A percentile compares a stretch with the other conserved stretches of the same genome.
Evolutionary conservation across 495 filamentous ascomycete genomes (phyloP).

Genomic region (Paragyromitra xinjiangensis): DNA sequence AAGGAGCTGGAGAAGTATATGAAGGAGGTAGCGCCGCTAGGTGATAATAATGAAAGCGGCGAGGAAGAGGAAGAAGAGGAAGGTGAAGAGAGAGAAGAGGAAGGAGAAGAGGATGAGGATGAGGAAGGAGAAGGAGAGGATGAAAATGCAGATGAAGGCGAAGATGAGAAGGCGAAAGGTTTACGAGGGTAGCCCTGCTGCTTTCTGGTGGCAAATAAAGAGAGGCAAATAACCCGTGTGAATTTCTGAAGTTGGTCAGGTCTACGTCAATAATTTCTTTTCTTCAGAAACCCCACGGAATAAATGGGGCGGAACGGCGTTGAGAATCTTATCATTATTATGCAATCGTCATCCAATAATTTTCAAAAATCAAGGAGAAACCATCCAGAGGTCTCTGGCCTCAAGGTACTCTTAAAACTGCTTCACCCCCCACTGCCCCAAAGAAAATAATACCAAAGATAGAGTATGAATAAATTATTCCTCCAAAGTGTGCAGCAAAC

Average conservation of each 20-base stretch:
- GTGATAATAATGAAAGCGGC: slow-evolving; percentile 63
- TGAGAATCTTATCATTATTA: not conserved
- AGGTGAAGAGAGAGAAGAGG: slow-evolving; percentile 57
- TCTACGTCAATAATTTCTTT: not conserved
- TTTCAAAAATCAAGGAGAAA: not conserved
- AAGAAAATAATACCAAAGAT: not conserved
- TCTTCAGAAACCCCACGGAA: not conserved
- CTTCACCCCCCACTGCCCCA: not conserved
- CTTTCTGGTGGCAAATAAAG: not conserved
- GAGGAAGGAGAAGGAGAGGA: slow-evolving; percentile 52
- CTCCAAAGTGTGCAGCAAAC: not conserved
- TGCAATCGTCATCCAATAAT: too few species aligned
- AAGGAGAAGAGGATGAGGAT: slow-evolving; percentile 57
- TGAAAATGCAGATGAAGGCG: slow-evolving; percentile 46
- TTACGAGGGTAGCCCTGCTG: slow-evolving; percentile 10
- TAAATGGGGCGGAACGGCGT: not conserved
- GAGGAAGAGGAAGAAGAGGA: slow-evolving; percentile 61
- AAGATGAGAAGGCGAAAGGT: slow-evolving; percentile 45
- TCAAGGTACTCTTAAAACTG: not conserved
- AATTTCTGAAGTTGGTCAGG: slow-evolving; percentile 17
- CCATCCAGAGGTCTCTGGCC: not conserved
- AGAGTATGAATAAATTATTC: not conserved
- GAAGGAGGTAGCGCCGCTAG: slow-evolving; percentile 65
- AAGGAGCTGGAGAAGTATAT: slow-evolving; percentile 92
- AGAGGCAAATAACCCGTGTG: slow-evolving; percentile 24